phyloP scores from a whole-genome alignment of 2,329 filamentous ascomycete species.

The Xylariaceae sp. region DNA sequence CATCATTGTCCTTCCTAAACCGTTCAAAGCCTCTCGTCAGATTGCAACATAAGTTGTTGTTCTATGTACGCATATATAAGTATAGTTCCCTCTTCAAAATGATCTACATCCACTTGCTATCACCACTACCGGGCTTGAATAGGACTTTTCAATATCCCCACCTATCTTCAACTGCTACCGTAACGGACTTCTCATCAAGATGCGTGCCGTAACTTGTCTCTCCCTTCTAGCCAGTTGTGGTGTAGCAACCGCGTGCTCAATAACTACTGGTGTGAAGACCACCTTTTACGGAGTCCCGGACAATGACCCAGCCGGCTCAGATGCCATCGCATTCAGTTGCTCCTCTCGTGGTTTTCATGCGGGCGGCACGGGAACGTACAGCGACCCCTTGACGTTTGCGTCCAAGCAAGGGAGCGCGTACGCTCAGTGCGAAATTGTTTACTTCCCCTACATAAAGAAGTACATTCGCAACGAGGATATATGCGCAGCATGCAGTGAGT shows the following conservation, averaged over 20 bases:
- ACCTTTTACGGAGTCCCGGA: conserved; percentile 52
- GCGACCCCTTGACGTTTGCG: conserved; percentile 52
- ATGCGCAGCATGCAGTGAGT: conserved; percentile 37
- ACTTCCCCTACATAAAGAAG: conserved; percentile 52
- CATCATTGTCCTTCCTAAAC: conserved; percentile 27
- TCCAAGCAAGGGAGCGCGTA: conserved; percentile 48
- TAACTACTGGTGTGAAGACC: conserved; percentile 37
- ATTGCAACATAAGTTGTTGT: conserved; percentile 24
- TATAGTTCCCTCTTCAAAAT: background rate
- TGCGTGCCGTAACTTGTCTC: conserved; percentile 14
- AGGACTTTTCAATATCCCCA: background rate
- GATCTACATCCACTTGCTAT: background rate
- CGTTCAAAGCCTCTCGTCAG: conserved; percentile 1
- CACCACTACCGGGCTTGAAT: background rate
- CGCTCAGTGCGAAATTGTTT: conserved; percentile 52
- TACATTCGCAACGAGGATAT: conserved; percentile 46
- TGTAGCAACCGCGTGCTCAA: conserved; percentile 32
- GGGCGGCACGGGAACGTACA: conserved; percentile 51
- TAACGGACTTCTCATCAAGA: background rate
- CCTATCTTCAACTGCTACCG: background rate
- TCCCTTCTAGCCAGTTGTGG: conserved; percentile 15
- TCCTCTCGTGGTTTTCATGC: conserved; percentile 44
- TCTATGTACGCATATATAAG: conserved; percentile 3
- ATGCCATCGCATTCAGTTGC: conserved; percentile 47
- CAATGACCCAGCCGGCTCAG: conserved; percentile 46